phyloP scores from a whole-genome alignment of 768 basidiomycete species.

The Amanita pseudoporphyria region DNA sequence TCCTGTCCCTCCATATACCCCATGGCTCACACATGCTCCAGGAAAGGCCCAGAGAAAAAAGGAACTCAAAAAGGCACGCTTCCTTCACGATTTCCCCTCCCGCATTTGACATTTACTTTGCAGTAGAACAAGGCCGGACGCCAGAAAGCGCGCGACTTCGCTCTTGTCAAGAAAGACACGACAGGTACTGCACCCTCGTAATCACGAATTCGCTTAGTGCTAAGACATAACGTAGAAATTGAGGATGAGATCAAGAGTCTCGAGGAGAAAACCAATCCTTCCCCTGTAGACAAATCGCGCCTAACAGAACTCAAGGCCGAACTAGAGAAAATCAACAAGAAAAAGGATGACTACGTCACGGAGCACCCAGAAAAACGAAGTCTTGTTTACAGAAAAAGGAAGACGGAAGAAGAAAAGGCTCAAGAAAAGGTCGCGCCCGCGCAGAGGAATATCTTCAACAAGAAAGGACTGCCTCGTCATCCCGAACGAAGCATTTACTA shows the following conservation, averaged over 20 bases:
- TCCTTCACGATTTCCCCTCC: neutral
- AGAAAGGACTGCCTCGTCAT: slow-evolving; percentile 77
- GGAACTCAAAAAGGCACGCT: slow-evolving; percentile 85
- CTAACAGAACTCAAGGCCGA: slow-evolving; percentile 68
- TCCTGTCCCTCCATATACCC: slow-evolving; percentile 12
- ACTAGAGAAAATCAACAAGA: slow-evolving; percentile 68
- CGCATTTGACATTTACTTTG: slow-evolving; percentile 12
- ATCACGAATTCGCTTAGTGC: neutral
- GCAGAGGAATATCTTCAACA: slow-evolving; percentile 67
- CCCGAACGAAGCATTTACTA: slow-evolving; percentile 93
- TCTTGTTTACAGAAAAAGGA: slow-evolving; percentile 63
- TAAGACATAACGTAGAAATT: slow-evolving; percentile 40
- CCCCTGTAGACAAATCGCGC: slow-evolving; percentile 50
- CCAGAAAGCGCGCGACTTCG: slow-evolving; percentile 73
- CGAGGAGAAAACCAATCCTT: slow-evolving; percentile 31
- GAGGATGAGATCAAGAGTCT: slow-evolving; percentile 73
- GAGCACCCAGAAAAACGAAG: slow-evolving; percentile 91
- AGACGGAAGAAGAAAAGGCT: slow-evolving; percentile 34
- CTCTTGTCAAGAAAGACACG: slow-evolving; percentile 94
- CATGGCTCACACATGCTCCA: slow-evolving; percentile 20
- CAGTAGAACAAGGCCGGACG: slow-evolving; percentile 89
- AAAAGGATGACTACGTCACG: slow-evolving; percentile 86
- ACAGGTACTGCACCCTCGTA: slow-evolving; percentile 36
- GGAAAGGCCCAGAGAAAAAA: slow-evolving; percentile 92
- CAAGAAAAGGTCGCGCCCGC: slow-evolving; percentile 32